Evolutionary conservation across 2,329 filamentous ascomycete genomes (phyloP), one percentile per base, ranked within the genome.

Genomic region (Colletotrichum zoysiae): DNA sequence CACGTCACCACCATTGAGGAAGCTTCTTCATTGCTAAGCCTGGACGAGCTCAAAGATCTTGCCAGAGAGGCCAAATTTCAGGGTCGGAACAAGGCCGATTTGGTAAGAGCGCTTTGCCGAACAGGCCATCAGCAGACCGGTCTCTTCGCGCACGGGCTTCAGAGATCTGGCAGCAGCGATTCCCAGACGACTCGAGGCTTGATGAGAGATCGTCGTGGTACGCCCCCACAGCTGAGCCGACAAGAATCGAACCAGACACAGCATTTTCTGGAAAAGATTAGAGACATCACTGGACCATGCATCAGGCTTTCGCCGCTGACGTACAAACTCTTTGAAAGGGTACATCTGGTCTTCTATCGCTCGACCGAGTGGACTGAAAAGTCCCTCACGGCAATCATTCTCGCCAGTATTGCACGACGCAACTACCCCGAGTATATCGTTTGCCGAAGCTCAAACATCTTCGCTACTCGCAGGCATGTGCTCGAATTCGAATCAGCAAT

Each of bases 321-420:
- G 0, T 88, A 95, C 74, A 94, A 91, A 77, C 87, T 99, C 0
- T 99, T 99, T 77, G 95, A 98, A 80, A 90, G 96, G 35, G 95
- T 98, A 0, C 96, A 98, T 82, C 84, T 99, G 2, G 95, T 99
- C 38, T 99, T 98, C 80, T 98, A 98, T 80, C 89, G 95, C 70
- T 98, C 95, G 12, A 97, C 94, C 0, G 93, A 97, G 79, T 99
- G 96, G 96, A 97, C 95, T 0, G 95, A 98, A 77, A 98, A 97
- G 80, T 98, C 95, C 1, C 84, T 99, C 18, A 98, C 94, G 1
- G 95, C 95, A 0, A 95, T 98, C 65, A 97, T 99, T 56, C 87
- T 99, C 6, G 94, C 96, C 9, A 95, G 95, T 74, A 97, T 97
- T 69, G 93, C 95, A 2, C 89, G 91, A 55, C 88, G 94, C 46